Evolutionary conservation across 331 rosid species (phyloP).

Genomic region (Malus hybrid): DNA sequence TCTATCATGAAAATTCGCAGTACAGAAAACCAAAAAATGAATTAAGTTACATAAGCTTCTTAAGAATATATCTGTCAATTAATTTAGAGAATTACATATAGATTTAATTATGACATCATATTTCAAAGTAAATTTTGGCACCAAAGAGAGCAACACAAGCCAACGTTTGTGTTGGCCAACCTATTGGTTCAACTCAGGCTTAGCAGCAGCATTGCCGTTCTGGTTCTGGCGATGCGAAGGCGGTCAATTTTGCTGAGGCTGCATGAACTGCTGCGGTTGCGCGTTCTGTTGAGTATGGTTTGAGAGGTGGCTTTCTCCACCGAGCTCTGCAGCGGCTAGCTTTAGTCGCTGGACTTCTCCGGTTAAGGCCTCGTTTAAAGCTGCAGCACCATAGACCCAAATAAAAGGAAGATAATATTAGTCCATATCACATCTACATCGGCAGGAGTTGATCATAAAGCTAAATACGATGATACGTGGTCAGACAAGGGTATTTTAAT

Average conservation of each 20-base stretch:
- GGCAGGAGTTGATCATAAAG: neutral
- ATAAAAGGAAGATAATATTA: neutral
- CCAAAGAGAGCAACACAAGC: constrained; percentile 7
- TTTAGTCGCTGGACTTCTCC: constrained; percentile 52
- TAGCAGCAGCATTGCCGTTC: constrained; percentile 35
- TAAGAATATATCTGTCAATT: neutral
- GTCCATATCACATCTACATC: neutral
- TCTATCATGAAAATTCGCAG: too few relatives aligned
- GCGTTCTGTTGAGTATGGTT: constrained; percentile 29
- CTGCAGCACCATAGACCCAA: constrained; percentile 29
- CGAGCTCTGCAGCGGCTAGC: constrained; percentile 31
- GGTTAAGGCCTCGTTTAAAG: constrained; percentile 57
- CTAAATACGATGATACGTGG: neutral
- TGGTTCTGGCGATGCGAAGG: constrained; percentile 22
- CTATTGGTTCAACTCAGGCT: constrained; percentile 14
- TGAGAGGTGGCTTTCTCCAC: constrained; percentile 54
- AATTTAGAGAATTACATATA: constrained; percentile 15
- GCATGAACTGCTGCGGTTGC: constrained; percentile 1
- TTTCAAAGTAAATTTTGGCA: constrained; percentile 1
- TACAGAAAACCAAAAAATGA: constrained; percentile 3
- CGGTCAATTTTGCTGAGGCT: constrained; percentile 1
- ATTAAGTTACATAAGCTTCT: constrained; percentile 2
- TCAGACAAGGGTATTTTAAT: neutral
- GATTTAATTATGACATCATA: constrained; percentile 7
- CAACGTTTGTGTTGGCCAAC: constrained; percentile 3